phyloP scores from a whole-genome alignment of 768 basidiomycete species.

The Xerocomus potaroensis region DNA sequence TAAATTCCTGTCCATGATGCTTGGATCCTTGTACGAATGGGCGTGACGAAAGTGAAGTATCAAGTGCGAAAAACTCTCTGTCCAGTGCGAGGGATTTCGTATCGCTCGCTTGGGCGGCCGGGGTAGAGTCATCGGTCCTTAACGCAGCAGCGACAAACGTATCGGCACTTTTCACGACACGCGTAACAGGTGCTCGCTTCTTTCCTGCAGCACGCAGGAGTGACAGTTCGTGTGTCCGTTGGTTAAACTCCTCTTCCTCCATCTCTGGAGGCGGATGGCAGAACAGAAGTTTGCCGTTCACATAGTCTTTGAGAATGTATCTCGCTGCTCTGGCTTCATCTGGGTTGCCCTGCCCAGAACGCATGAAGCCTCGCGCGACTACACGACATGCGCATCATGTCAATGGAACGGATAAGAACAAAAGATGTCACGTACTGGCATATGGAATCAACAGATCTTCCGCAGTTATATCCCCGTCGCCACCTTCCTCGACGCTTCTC shows the following conservation, averaged over 20 bases:
- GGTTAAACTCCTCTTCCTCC: conserved; percentile 68
- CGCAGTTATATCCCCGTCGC: conserved; percentile 67
- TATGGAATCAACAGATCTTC: conserved; percentile 84
- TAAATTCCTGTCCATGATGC: conserved; percentile 54
- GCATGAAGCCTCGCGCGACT: conserved; percentile 93
- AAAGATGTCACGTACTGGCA: conserved; percentile 66
- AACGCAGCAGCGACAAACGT: conserved; percentile 56
- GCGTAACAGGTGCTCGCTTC: conserved; percentile 84
- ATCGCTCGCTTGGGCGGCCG: conserved; percentile 32
- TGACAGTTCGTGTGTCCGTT: conserved; percentile 56
- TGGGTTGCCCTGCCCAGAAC: conserved; percentile 94
- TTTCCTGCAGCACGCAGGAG: conserved; percentile 62
- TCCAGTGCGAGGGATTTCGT: conserved; percentile 70
- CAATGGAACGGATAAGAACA: not conserved
- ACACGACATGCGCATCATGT: conserved; percentile 9
- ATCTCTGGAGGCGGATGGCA: conserved; percentile 84
- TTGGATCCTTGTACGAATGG: conserved; percentile 63
- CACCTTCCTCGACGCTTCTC: conserved; percentile 71
- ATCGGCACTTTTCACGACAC: conserved; percentile 79
- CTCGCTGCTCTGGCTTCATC: conserved; percentile 94
- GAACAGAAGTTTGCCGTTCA: conserved; percentile 88
- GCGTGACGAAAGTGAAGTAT: conserved; percentile 46
- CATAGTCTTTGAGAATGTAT: conserved; percentile 93
- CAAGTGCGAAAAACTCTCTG: conserved; percentile 72
- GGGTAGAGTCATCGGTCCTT: conserved; percentile 17